Base-by-base conservation (phyloP, 2,329 filamentous ascomycete species). In the Neopestalotiopsis rosae region DNA sequence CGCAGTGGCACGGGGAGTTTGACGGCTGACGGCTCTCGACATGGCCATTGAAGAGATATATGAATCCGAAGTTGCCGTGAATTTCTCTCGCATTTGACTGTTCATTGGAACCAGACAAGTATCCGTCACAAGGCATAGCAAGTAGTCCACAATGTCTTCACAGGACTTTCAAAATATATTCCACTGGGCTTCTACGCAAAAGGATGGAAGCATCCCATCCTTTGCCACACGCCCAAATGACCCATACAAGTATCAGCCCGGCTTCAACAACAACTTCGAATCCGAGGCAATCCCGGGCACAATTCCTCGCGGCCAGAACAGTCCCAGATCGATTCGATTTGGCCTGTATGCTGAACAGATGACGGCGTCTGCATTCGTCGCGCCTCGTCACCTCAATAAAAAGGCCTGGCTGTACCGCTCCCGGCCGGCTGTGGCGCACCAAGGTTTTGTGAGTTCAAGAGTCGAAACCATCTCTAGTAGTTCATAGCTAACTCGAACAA, bases 111-210 rank as follows among this genome's bases (percentile, higher is more conserved):
- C 30, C 24, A 58, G 28, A 58, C 2, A 24, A 58, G 17, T 14
- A 20, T 7, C 1, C 20, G 7, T 17, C 56, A 3, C 56, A 28
- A 24, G 13, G 13, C 10, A 32, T 1, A 38, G n/a, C 20, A 58
- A 58, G 24, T 13, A 24, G n/a, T 24, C 2, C 28, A 28, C 14
- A 28, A 58, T 28, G 59, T 32, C 34, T 40, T 14, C 65, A 14
- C 20, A 76, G 57, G 83, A 86, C 58, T 86, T 86, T 71, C 83
- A 86, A 67, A 83, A 84, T 65, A 84, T 86, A 72, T 86, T 86
- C 69, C 85, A 86, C 74, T 89, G 88, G 87, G 87, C 87, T 0
- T 86, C 88, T 74, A 89, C 87, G n/a, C 87, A 89, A 72, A 83
- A 88, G 73, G 82, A 89, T 74, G 87, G 84, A 0, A 74, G 80